phyloP scores from a whole-genome alignment of 805 yeast species.

The Sungouiozyma ichnusensis region DNA sequence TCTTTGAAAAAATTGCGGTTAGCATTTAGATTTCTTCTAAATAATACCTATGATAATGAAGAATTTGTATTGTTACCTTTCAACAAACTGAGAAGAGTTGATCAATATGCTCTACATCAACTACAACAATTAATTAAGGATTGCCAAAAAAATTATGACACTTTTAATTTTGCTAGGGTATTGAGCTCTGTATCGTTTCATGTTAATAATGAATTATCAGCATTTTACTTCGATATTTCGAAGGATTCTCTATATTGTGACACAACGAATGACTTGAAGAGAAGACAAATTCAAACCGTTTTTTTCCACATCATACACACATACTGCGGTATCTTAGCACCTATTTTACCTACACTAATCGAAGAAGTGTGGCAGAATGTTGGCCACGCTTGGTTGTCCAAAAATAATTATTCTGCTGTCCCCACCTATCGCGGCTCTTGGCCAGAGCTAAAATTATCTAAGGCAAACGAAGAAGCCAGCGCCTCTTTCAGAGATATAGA shows the following conservation, averaged over 20 bases:
- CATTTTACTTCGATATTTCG: constrained; percentile 75
- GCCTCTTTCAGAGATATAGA: constrained; percentile 13
- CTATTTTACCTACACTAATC: constrained; percentile 71
- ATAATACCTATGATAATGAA: constrained; percentile 49
- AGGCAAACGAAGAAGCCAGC: background rate
- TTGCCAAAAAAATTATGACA: constrained; percentile 37
- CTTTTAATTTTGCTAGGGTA: constrained; percentile 58
- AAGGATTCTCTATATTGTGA: constrained; percentile 84
- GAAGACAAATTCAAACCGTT: constrained; percentile 48
- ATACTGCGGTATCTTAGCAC: constrained; percentile 61
- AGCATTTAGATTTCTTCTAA: constrained; percentile 71
- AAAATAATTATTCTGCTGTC: background rate
- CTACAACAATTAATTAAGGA: constrained; percentile 37
- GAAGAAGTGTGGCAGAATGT: constrained; percentile 80
- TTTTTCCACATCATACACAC: constrained; percentile 47
- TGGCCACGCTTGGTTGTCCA: constrained; percentile 26
- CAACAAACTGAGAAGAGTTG: constrained; percentile 37
- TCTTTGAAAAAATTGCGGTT: constrained; percentile 71
- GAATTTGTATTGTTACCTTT: constrained; percentile 29
- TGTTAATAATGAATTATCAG: constrained; percentile 64
- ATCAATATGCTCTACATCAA: constrained; percentile 51
- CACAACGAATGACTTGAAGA: constrained; percentile 28
- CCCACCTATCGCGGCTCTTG: background rate
- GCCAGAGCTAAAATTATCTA: background rate
- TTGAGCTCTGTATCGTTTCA: constrained; percentile 60